A percentile compares a stretch with the other conserved stretches of the same genome.
Evolutionary conservation across 495 filamentous ascomycete genomes (phyloP).

Genomic region (Aspergillus biplanus): DNA sequence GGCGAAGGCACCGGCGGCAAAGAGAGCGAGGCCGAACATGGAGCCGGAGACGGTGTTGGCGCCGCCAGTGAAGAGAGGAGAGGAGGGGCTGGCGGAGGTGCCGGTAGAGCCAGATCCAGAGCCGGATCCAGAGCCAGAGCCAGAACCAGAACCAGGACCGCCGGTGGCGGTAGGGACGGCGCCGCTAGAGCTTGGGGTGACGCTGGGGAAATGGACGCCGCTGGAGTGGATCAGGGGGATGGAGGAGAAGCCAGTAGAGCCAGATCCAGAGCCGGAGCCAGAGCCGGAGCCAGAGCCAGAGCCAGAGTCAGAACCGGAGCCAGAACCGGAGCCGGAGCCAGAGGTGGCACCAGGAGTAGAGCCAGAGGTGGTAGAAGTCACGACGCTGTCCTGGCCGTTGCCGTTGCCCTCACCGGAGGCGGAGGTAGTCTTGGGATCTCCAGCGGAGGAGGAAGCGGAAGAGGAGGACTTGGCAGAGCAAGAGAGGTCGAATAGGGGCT

Average conservation of each 20-base stretch:
- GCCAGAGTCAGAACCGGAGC: slow-evolving; percentile 11
- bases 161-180: slow-evolving; percentile 3
- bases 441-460: slow-evolving; percentile 24
- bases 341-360: slow-evolving; percentile 17
- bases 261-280: slow-evolving; percentile 23
- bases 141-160: slow-evolving; percentile 18
- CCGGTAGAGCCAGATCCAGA: slow-evolving; percentile 19
- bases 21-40: slow-evolving; percentile 35
- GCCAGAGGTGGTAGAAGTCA: slow-evolving; percentile 20
- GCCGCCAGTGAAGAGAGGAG: slow-evolving; percentile 27
- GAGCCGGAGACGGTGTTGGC: slow-evolving; percentile 39
- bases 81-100: slow-evolving; percentile 17
- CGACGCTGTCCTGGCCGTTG: background rate
- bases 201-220: slow-evolving; percentile 7
- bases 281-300: slow-evolving; percentile 23
- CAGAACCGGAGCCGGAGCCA: slow-evolving; percentile 3
- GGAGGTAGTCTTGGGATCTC: slow-evolving; percentile 4
- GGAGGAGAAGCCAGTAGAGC: slow-evolving; percentile 19
- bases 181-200: slow-evolving; percentile 5
- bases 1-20: slow-evolving; percentile 31
- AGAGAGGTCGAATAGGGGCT: slow-evolving; percentile 64
- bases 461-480: slow-evolving; percentile 47
- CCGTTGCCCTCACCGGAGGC: slow-evolving; percentile 21
- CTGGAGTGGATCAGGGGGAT: slow-evolving; percentile 10
- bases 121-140: slow-evolving; percentile 24